These are phyloP conservation scores for Globisporangium nagaii DNA, from an alignment of 352 stramenopile species.

Conservation along the genomic window DNA sequence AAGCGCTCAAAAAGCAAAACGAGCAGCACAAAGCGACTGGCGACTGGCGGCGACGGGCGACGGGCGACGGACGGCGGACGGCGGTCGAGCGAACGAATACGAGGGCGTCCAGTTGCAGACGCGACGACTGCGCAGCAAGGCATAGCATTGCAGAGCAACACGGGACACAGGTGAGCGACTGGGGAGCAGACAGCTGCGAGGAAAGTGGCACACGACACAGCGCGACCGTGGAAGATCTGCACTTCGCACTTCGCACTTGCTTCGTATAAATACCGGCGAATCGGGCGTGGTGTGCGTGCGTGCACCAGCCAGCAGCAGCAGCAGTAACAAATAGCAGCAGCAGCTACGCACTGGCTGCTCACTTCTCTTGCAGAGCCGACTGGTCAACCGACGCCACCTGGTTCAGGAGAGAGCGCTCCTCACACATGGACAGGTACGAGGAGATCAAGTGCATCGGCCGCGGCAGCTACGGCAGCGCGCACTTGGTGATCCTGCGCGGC, in stretches of 20 bases:
- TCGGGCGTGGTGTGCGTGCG: not conserved
- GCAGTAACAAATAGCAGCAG: not conserved
- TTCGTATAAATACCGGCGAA: constrained; percentile 5
- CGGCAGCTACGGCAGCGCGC: constrained; percentile 69
- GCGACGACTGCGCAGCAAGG: too few species aligned
- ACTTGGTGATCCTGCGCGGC: constrained; percentile 47
- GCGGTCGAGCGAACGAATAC: too few species aligned
- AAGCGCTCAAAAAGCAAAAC: too few species aligned
- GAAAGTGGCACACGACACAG: not conserved
- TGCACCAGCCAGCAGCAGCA: not conserved
- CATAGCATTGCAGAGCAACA: too few species aligned
- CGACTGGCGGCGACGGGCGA: too few species aligned
- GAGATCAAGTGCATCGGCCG: constrained; percentile 72
- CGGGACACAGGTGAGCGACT: not conserved
- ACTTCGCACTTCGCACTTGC: not conserved
- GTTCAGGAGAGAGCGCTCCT: not conserved
- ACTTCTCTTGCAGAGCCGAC: not conserved
- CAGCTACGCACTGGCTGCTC: not conserved
- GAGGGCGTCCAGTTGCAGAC: too few species aligned
- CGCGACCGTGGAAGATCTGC: not conserved
- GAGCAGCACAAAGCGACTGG: too few species aligned
- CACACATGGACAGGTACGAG: constrained; percentile 69
- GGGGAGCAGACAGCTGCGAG: too few species aligned
- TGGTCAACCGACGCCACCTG: not conserved
- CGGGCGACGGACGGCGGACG: too few species aligned